Conservation (phyloP, 148 eudicot species). For the Amaranthus cruentus region DNA sequence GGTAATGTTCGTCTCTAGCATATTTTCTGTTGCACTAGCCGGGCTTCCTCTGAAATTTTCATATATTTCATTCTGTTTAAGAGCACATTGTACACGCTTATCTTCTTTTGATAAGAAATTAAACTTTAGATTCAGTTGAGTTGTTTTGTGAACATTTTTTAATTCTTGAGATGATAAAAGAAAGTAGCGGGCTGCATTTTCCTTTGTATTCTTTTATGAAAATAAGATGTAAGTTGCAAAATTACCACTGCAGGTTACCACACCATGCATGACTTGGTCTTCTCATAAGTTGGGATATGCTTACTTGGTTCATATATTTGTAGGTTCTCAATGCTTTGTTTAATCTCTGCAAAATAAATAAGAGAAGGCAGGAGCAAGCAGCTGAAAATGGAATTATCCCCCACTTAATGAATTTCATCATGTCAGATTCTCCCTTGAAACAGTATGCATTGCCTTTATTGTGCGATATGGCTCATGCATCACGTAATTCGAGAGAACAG, state of each 20-base stretch:
- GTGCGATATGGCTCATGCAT: conserved; percentile 99
- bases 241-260: not conserved
- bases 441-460: conserved; percentile 88
- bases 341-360: conserved; percentile 96
- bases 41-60: not conserved
- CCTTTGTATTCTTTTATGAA: not conserved
- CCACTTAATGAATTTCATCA: conserved; percentile 88
- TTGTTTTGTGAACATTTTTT: not conserved
- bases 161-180: not conserved
- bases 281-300: conserved; percentile 2
- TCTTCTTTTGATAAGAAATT: not conserved
- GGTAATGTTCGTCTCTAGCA: not conserved
- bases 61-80: not conserved
- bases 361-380: conserved; percentile 98
- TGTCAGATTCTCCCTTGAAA: conserved; percentile 84
- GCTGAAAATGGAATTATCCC: conserved; percentile 99
- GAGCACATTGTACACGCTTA: not conserved
- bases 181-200: not conserved
- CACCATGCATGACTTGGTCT: not conserved
- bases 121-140: not conserved
- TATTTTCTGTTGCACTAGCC: not conserved
- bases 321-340: conserved; percentile 94
- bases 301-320: conserved; percentile 17
- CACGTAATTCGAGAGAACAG: conserved; percentile 96
- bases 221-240: not conserved